Conservation (phyloP, 73 alveolate species). For the Tetrahymena thermophila region DNA sequence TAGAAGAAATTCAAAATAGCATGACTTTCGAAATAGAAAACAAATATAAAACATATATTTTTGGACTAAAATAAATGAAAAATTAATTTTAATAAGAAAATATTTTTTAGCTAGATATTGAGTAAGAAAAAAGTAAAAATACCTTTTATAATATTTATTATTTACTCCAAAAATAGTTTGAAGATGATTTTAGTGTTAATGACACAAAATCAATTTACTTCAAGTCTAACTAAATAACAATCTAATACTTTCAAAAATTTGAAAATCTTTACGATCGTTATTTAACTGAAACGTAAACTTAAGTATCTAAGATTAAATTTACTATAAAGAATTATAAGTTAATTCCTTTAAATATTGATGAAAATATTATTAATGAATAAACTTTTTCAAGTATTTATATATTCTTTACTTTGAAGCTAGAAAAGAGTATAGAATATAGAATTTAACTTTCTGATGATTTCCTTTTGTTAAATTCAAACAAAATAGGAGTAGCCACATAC, state of each 20-base stretch:
- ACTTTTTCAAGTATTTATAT: no score
- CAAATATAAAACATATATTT: no score
- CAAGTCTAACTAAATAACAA: neutral
- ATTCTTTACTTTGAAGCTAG: no score
- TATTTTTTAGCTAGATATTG: neutral
- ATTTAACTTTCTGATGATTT: neutral
- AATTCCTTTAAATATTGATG: neutral
- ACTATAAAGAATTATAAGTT: neutral
- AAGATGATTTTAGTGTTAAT: neutral
- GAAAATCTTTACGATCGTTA: neutral
- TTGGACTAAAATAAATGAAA: no score
- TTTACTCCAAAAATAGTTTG: no score
- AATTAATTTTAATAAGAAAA: neutral
- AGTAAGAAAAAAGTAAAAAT: neutral
- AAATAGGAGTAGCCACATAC: neutral
- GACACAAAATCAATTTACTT: neutral
- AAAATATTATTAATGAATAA: neutral
- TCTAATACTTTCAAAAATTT: no score
- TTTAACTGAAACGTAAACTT: neutral
- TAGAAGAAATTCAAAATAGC: neutral
- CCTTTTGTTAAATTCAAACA: neutral
- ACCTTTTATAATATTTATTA: neutral
- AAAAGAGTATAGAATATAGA: no score
- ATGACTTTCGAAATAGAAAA: neutral
- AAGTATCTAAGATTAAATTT: no score